These are phyloP conservation scores for Microthlaspi erraticum DNA, from an alignment of 345 rosid genomes.

Conservation along the genomic window DNA sequence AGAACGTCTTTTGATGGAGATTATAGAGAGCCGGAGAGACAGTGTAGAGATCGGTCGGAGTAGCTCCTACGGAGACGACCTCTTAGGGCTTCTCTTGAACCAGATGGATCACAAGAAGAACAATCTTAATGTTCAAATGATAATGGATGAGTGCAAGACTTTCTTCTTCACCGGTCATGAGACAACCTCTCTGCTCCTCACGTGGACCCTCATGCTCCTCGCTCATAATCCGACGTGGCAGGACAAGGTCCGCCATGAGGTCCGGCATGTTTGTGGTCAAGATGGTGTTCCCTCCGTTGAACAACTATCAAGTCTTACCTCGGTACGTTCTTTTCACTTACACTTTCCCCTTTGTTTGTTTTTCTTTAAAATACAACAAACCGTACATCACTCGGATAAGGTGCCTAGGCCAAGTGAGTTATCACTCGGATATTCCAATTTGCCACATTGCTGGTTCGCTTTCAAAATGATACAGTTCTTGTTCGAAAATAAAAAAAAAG, in stretches of 20 bases:
- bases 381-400: too few relatives aligned
- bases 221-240: constrained; percentile 93
- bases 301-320: constrained; percentile 71
- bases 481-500: too few relatives aligned
- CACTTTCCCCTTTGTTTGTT: background rate
- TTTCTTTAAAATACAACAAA: background rate
- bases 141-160: constrained; percentile 98
- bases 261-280: constrained; percentile 62
- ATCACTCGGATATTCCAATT: too few relatives aligned
- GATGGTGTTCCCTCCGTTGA: constrained; percentile 65
- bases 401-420: too few relatives aligned
- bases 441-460: too few relatives aligned
- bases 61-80: constrained; percentile 78
- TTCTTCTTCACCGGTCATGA: constrained; percentile 98
- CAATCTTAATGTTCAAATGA: constrained; percentile 67
- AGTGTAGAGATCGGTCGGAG: constrained; percentile 81
- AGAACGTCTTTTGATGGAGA: constrained; percentile 79
- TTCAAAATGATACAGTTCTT: too few relatives aligned
- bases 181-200: constrained; percentile 84
- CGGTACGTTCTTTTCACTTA: constrained; percentile 52
- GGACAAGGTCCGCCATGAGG: constrained; percentile 69
- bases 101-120: constrained; percentile 55
- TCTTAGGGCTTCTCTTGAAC: constrained; percentile 74
- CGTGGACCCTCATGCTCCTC: constrained; percentile 92
- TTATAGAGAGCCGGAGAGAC: constrained; percentile 78